Base-by-base conservation (phyloP, 2,329 filamentous ascomycete species). In the Apiospora marii region DNA sequence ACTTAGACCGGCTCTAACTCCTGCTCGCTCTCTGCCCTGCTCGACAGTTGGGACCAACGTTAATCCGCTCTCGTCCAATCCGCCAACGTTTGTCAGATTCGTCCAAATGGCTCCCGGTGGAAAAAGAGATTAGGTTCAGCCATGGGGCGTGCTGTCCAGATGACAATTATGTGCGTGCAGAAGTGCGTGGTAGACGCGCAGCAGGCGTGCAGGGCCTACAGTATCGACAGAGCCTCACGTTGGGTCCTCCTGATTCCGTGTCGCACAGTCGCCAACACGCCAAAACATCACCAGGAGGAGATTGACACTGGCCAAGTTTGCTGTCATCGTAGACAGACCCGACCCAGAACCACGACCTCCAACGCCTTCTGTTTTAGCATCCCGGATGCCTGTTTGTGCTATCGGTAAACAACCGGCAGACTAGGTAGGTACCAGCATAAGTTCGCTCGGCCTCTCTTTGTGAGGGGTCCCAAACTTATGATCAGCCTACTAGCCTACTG, bases 11-110 rank as follows among this genome's bases (percentile, higher is more conserved):
- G 22, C 58, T 34, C 58, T n/a, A 41, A 41, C 8, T 19, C 19
- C 44, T 16, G 44, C 27, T 30, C 4, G n/a, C 27, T 61, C 30
- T 37, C 30, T n/a, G n/a, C n/a, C n/a, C n/a, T n/a, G n/a, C 53
- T 37, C 30, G 30, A 13, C 58, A 64, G 58, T 64, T 41, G 58
- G 58, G 34, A 41, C 58, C 58, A 64, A 64, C 53, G 53, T 61
- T 61, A 41, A 64, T 37, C 53, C 53, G 58, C 41, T 41, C 19
- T 64, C 19, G 5, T 58, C 24, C 51, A 27, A 27, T 61, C 27
- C 53, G 27, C 53, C 53, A 34, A 61, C 53, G 53, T 34, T 61
- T 61, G 53, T 61, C 53, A 37, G 30, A 61, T 61, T 37, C 30
- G 30, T 61, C 30, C 30, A 27, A 58, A 16, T 58, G 51, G 24